Evolutionary conservation across 2,329 filamentous ascomycete genomes (phyloP).

Genomic region (Xylogone sp.): DNA sequence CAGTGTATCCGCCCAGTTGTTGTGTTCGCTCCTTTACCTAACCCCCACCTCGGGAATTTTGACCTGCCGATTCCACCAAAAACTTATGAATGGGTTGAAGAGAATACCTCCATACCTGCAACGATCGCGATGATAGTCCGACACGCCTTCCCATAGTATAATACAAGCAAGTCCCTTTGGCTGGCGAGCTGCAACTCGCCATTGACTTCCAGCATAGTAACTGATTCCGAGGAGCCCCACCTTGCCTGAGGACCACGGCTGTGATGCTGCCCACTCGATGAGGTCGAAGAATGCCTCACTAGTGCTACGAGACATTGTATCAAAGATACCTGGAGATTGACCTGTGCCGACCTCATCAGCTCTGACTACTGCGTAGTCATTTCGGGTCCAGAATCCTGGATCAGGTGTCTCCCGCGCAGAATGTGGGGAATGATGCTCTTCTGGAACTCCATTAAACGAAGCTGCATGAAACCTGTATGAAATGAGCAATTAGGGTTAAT

Average conservation of each 20-base stretch:
- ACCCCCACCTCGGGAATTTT: no score
- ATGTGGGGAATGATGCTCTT: slow-evolving; percentile 32
- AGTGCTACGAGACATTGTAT: slow-evolving; percentile 46
- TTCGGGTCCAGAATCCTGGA: slow-evolving; percentile 33
- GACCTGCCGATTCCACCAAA: slow-evolving; percentile 67
- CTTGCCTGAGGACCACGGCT: slow-evolving; percentile 44
- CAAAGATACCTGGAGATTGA: slow-evolving; percentile 43
- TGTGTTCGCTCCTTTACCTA: no score
- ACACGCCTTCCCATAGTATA: slow-evolving; percentile 50
- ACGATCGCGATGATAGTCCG: slow-evolving; percentile 50
- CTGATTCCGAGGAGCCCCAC: slow-evolving; percentile 42
- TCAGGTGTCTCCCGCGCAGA: slow-evolving; percentile 37
- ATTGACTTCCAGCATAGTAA: slow-evolving; percentile 34
- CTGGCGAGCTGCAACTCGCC: slow-evolving; percentile 45
- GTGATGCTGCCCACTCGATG: slow-evolving; percentile 43
- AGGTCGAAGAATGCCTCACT: slow-evolving; percentile 44
- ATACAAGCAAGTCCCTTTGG: slow-evolving; percentile 45
- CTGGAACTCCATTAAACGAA: slow-evolving; percentile 38
- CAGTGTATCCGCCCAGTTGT: no score
- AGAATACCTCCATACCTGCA: slow-evolving; percentile 57
- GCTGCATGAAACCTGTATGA: slow-evolving; percentile 39
- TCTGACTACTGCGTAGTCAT: slow-evolving; percentile 34
- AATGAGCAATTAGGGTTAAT: neutral
- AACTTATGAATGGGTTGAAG: slow-evolving; percentile 52
- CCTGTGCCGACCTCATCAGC: slow-evolving; percentile 45